phyloP scores from a whole-genome alignment of 345 rosid genomes.

The Linum usitatissimum region DNA sequence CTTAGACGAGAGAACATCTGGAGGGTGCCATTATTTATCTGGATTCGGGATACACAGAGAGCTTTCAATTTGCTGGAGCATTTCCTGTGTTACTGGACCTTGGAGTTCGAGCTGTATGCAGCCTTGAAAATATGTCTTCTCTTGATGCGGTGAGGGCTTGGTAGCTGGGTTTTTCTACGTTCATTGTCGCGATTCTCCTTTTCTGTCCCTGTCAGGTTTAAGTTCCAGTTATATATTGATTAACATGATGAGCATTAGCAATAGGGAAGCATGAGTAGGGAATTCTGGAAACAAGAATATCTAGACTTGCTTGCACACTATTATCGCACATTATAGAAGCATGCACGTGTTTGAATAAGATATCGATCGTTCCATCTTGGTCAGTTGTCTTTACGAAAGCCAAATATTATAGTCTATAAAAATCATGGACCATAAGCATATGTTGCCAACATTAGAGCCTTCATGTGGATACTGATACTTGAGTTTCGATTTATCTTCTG shows the following conservation, averaged over 20 bases:
- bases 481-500: not conserved
- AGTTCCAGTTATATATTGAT: not conserved
- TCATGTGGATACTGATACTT: not conserved
- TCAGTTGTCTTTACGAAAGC: too few relatives aligned
- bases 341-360: too few relatives aligned
- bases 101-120: conserved; percentile 67
- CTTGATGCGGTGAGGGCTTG: conserved; percentile 55
- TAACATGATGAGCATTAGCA: not conserved
- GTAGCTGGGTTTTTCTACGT: not conserved
- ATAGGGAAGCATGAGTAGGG: not conserved
- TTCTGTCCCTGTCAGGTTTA: not conserved
- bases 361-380: too few relatives aligned
- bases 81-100: conserved; percentile 60
- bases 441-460: not conserved
- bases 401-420: too few relatives aligned
- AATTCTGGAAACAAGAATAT: not conserved
- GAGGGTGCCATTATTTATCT: conserved; percentile 59
- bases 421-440: not conserved
- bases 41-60: conserved; percentile 91
- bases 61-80: conserved; percentile 81
- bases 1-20: conserved; percentile 57
- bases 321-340: not conserved
- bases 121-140: conserved; percentile 70
- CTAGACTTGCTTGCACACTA: not conserved
- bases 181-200: not conserved